A percentile compares a stretch with the other conserved stretches of the same genome.
Conservation (phyloP, 495 filamentous ascomycete genomes). For the Cetradonia linearis region DNA sequence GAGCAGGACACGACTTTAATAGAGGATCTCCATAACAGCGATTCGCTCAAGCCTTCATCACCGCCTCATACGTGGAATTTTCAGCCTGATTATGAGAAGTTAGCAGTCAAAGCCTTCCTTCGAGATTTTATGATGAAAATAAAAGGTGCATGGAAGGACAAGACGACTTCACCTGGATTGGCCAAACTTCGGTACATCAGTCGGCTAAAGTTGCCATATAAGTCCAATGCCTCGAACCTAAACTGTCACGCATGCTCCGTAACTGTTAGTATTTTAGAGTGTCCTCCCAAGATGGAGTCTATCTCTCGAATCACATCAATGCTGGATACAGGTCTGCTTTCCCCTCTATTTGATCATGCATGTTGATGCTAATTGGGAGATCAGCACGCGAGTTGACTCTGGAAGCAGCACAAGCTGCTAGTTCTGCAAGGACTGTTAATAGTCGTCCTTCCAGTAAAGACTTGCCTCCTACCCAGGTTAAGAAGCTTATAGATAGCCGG, state of each 20-base stretch:
- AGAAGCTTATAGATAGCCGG: slow-evolving; percentile 88
- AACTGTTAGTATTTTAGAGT: not conserved
- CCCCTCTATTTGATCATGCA: not conserved
- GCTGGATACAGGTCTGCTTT: slow-evolving; percentile 71
- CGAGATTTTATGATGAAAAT: too few species aligned
- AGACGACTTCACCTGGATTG: too few species aligned
- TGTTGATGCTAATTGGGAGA: slow-evolving; percentile 22
- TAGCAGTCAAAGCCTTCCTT: too few species aligned
- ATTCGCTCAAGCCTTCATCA: too few species aligned
- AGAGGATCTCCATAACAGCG: too few species aligned
- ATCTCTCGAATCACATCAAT: slow-evolving; percentile 86
- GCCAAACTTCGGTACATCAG: not conserved
- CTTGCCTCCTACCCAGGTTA: slow-evolving; percentile 56
- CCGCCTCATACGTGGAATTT: too few species aligned
- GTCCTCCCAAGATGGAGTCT: slow-evolving; percentile 63
- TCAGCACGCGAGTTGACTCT: slow-evolving; percentile 90
- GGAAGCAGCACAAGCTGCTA: slow-evolving; percentile 80
- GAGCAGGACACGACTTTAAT: not conserved
- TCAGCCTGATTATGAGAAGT: too few species aligned
- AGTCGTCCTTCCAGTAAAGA: slow-evolving; percentile 36
- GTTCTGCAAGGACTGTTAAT: slow-evolving; percentile 35
- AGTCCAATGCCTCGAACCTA: not conserved
- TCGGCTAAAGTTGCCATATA: not conserved
- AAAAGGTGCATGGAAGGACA: not conserved
- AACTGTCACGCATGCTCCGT: not conserved